Evolutionary conservation across 441 rosid genomes (phyloP).

Genomic region (Francoa sonchifolia): DNA sequence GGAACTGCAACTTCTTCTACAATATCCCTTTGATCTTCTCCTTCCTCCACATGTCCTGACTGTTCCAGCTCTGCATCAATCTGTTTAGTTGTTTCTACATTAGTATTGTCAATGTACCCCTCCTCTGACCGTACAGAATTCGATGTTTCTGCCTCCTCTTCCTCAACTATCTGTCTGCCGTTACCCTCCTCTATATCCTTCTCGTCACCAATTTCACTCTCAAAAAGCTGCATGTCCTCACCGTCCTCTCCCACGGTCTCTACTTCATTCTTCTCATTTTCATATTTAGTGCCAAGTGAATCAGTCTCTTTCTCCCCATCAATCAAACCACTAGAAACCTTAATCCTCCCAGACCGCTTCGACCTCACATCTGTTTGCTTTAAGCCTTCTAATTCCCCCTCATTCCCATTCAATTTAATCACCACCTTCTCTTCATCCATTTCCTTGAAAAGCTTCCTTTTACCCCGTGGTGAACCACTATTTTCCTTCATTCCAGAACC

Average conservation of each 20-base stretch:
- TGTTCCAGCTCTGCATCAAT: constrained; percentile 13
- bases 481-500: constrained; percentile 15
- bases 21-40: constrained; percentile 16
- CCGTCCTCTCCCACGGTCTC: constrained; percentile 3
- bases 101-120: constrained; percentile 19
- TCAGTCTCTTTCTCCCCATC: constrained; percentile 18
- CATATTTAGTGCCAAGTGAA: constrained; percentile 11
- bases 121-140: constrained; percentile 14
- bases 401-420: constrained; percentile 4
- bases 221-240: constrained; percentile 10
- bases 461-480: constrained; percentile 19
- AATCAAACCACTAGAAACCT: constrained; percentile 21
- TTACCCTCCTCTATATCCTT: constrained; percentile 8
- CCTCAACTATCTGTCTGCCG: constrained; percentile 17
- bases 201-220: constrained; percentile 10
- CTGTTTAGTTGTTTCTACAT: constrained; percentile 19
- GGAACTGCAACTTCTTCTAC: constrained; percentile 18
- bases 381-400: constrained; percentile 11
- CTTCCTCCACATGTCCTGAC: constrained; percentile 16
- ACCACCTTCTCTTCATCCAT: constrained; percentile 1
- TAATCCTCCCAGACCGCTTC: constrained; percentile 25
- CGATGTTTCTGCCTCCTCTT: constrained; percentile 19
- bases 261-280: constrained; percentile 13
- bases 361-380: constrained; percentile 14
- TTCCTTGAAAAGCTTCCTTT: constrained; percentile 42